These are phyloP conservation scores for Apodospora peruviana DNA, from an alignment of 495 filamentous ascomycete species.

Conservation along the genomic window DNA sequence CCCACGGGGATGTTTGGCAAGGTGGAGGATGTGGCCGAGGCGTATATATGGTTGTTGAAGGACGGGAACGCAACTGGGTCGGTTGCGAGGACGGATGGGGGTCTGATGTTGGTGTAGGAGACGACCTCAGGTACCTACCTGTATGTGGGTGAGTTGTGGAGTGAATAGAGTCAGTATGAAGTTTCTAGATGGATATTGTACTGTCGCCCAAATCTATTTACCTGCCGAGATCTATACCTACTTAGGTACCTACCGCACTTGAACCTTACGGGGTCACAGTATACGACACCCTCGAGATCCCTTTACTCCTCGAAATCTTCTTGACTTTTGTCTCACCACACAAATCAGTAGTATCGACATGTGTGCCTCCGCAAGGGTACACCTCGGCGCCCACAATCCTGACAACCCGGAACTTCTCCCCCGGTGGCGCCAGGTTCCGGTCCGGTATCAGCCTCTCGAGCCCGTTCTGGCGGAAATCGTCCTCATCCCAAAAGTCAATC, in stretches of 20 bases:
- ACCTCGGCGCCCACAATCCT: slow-evolving; percentile 53
- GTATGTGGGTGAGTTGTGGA: too few relatives aligned
- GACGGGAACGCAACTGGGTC: slow-evolving; percentile 32
- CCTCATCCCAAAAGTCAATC: slow-evolving; percentile 56
- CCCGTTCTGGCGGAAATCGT: slow-evolving; percentile 39
- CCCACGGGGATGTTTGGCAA: slow-evolving; percentile 42
- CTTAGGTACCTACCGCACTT: background rate
- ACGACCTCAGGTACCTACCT: too few relatives aligned
- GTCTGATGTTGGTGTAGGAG: slow-evolving; percentile 7
- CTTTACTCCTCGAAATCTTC: slow-evolving; percentile 56
- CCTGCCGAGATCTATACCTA: background rate
- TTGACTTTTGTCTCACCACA: slow-evolving; percentile 52
- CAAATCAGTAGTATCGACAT: slow-evolving; percentile 48
- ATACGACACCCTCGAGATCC: slow-evolving; percentile 51
- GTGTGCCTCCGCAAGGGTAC: slow-evolving; percentile 63
- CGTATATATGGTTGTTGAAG: slow-evolving; percentile 60
- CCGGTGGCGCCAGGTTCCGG: slow-evolving; percentile 31
- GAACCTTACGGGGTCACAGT: slow-evolving; percentile 19
- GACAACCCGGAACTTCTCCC: slow-evolving; percentile 48
- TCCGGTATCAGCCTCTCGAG: slow-evolving; percentile 48
- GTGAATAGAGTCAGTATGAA: background rate
- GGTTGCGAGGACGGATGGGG: slow-evolving; percentile 13
- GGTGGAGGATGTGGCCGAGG: slow-evolving; percentile 57
- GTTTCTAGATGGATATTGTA: background rate
- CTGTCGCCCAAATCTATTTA: background rate